phyloP scores from a whole-genome alignment of 805 yeast genomes.

The Candida oleophila region DNA sequence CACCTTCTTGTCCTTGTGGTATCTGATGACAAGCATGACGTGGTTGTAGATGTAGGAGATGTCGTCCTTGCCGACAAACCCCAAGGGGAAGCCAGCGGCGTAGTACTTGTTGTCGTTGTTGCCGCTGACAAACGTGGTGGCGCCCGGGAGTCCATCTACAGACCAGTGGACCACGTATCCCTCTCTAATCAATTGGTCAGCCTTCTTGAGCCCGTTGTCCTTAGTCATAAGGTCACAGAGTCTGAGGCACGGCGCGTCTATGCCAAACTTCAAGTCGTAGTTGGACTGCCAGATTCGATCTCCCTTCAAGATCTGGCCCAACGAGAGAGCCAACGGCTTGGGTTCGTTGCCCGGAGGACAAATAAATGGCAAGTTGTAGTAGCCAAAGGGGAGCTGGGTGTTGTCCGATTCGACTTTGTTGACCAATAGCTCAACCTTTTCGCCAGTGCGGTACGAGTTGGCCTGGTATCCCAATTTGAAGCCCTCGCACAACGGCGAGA shows the following conservation, averaged over 20 bases:
- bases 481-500: neutral
- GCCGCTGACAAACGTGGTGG: conserved; percentile 71
- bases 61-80: conserved; percentile 60
- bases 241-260: conserved; percentile 63
- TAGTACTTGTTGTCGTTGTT: conserved; percentile 65
- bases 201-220: conserved; percentile 51
- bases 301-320: conserved; percentile 78
- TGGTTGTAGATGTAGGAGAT: conserved; percentile 70
- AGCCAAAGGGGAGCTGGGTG: conserved; percentile 75
- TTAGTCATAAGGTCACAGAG: conserved; percentile 66
- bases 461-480: conserved; percentile 31
- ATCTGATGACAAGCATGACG: conserved; percentile 75
- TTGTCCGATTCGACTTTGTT: conserved; percentile 77
- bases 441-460: conserved; percentile 46
- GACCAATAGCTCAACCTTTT: conserved; percentile 65
- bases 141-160: conserved; percentile 82
- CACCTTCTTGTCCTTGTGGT: conserved; percentile 47
- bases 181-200: conserved; percentile 59
- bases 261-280: conserved; percentile 59
- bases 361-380: conserved; percentile 75
- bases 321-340: conserved; percentile 63
- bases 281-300: conserved; percentile 78
- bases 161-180: conserved; percentile 84
- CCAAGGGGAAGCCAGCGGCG: conserved; percentile 84
- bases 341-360: conserved; percentile 62